Evolutionary conservation across 2,329 filamentous ascomycete genomes (phyloP).

Genomic region (Emmonsiellopsis sp.): DNA sequence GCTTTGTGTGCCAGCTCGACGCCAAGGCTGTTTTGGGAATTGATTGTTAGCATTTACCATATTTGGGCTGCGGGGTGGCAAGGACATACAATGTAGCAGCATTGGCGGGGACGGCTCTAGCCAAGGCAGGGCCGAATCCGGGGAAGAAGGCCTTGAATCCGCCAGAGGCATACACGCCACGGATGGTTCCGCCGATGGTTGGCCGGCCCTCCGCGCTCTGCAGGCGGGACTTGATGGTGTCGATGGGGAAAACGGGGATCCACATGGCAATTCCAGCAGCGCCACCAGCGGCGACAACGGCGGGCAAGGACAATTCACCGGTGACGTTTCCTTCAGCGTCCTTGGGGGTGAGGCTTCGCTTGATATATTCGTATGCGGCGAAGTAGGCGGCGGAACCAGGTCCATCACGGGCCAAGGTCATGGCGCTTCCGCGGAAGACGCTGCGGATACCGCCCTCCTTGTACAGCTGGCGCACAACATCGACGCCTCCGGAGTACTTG

Average conservation of each 20-base stretch:
- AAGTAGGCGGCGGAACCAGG: constrained; percentile 94
- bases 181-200: constrained; percentile 69
- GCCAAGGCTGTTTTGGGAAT: constrained; percentile 27
- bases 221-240: constrained; percentile 89
- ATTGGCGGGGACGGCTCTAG: constrained; percentile 89
- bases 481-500: constrained; percentile 75
- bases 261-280: constrained; percentile 96
- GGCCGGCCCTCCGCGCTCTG: constrained; percentile 85
- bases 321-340: constrained; percentile 64
- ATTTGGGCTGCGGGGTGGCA: not conserved
- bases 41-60: constrained; percentile 10
- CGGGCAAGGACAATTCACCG: constrained; percentile 70
- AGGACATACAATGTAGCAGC: constrained; percentile 70
- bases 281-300: constrained; percentile 78
- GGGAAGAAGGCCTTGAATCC: constrained; percentile 94
- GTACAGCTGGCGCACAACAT: constrained; percentile 92
- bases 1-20: constrained; percentile 44
- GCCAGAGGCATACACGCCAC: constrained; percentile 71
- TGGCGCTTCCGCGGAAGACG: constrained; percentile 83
- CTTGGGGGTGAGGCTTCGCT: constrained; percentile 74
- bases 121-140: constrained; percentile 84
- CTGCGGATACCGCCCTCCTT: constrained; percentile 79
- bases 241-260: constrained; percentile 96
- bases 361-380: constrained; percentile 92
- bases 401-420: constrained; percentile 88